Evolutionary conservation across 495 filamentous ascomycete genomes (phyloP).

Genomic region (Cryomyces minteri): DNA sequence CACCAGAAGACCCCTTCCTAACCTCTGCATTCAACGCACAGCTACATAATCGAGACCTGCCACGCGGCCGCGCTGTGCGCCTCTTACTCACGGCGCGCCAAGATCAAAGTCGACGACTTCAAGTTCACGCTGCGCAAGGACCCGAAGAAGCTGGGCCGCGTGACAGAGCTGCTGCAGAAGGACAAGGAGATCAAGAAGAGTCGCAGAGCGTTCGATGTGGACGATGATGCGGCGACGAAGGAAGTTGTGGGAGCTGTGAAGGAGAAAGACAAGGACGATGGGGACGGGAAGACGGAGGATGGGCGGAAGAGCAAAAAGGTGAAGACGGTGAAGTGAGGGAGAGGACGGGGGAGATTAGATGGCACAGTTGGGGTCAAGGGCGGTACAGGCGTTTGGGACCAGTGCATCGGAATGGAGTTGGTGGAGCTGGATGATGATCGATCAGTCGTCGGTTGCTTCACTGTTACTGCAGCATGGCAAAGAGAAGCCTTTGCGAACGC

Average conservation of each 20-base stretch:
- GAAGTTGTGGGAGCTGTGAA: constrained; percentile 13
- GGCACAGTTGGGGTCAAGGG: too few species aligned
- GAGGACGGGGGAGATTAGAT: too few species aligned
- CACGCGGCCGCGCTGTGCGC: constrained; percentile 74
- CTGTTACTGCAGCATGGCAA: too few species aligned
- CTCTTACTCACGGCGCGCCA: constrained; percentile 65
- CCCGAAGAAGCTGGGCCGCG: constrained; percentile 68
- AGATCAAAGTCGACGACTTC: constrained; percentile 97
- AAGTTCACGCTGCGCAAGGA: constrained; percentile 80
- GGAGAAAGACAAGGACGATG: constrained; percentile 13
- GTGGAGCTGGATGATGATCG: too few species aligned
- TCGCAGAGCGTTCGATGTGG: constrained; percentile 47
- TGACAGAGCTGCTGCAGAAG: constrained; percentile 70
- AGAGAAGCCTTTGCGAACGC: too few species aligned
- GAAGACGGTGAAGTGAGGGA: background rate
- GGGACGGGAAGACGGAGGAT: too few species aligned
- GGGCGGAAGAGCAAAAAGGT: background rate
- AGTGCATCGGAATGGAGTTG: too few species aligned
- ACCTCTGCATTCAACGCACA: background rate
- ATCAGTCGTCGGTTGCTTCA: too few species aligned
- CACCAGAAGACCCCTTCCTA: background rate
- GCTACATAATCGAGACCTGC: constrained; percentile 54
- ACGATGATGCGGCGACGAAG: constrained; percentile 21
- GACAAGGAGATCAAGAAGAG: constrained; percentile 61
- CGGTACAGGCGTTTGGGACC: too few species aligned